These are phyloP conservation scores for Lentinula novae-zelandiae DNA, from an alignment of 1,284 basidiomycete genomes.

Conservation along the genomic window DNA sequence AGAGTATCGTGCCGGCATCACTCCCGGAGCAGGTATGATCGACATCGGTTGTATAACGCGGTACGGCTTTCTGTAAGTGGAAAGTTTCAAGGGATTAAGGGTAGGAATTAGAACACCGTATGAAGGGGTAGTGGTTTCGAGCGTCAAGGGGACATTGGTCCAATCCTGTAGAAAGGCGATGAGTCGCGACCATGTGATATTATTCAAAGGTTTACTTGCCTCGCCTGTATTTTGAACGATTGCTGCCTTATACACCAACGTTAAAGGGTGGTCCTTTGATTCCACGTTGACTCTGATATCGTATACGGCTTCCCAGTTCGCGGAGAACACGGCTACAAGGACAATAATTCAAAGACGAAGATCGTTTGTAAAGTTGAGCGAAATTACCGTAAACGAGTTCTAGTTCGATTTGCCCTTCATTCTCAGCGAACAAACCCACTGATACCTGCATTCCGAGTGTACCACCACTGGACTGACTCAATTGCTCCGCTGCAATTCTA, in stretches of 20 bases:
- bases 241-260: conserved; percentile 29
- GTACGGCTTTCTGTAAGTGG: conserved; percentile 5
- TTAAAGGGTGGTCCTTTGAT: conserved; percentile 26
- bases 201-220: conserved; percentile 1
- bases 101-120: conserved; percentile 23
- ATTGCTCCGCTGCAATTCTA: neutral
- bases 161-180: conserved; percentile 16
- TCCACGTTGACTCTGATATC: conserved; percentile 32
- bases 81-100: conserved; percentile 24
- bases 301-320: conserved; percentile 29
- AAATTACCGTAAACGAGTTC: conserved; percentile 31
- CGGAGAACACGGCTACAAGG: conserved; percentile 4
- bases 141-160: conserved; percentile 25
- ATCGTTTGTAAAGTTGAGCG: neutral
- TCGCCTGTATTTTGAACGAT: conserved; percentile 33
- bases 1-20: neutral
- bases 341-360: neutral
- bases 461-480: neutral
- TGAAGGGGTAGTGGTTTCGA: conserved; percentile 28
- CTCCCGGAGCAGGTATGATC: too few species aligned
- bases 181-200: neutral
- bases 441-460: conserved; percentile 23
- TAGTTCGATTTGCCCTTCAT: conserved; percentile 30
- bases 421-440: conserved; percentile 31
- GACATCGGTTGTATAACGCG: too few species aligned